Conservation (phyloP, 352 stramenopile genomes). For the Globisporangium cystogenes region DNA sequence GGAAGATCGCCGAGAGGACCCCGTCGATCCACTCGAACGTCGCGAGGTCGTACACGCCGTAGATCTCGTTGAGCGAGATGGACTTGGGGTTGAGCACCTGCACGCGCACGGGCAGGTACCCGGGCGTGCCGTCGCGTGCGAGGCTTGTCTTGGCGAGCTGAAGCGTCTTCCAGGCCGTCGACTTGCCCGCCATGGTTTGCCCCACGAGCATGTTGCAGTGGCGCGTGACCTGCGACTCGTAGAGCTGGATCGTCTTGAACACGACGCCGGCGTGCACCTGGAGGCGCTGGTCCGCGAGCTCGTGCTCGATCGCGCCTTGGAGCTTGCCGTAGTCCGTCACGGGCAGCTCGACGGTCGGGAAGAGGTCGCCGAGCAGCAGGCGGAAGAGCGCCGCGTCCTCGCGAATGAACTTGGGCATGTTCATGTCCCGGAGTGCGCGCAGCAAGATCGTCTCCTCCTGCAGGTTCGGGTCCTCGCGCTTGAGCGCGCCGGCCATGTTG, state of each 20-base stretch:
- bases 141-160: constrained; percentile 69
- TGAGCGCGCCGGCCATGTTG: constrained; percentile 84
- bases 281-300: constrained; percentile 78
- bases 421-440: constrained; percentile 93
- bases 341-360: constrained; percentile 83
- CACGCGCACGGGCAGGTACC: constrained; percentile 81
- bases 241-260: constrained; percentile 95
- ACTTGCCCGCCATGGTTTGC: constrained; percentile 88
- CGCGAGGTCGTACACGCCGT: constrained; percentile 86
- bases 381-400: constrained; percentile 92
- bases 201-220: constrained; percentile 95
- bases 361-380: constrained; percentile 86
- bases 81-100: constrained; percentile 88
- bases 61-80: constrained; percentile 88
- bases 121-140: constrained; percentile 59
- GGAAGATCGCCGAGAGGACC: constrained; percentile 79
- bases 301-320: constrained; percentile 84
- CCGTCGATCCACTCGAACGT: constrained; percentile 88
- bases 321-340: constrained; percentile 91
- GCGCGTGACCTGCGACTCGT: constrained; percentile 92
- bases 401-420: constrained; percentile 93
- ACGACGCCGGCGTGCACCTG: constrained; percentile 89
- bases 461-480: constrained; percentile 93
- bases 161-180: constrained; percentile 83
- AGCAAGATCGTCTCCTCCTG: constrained; percentile 96